A percentile compares a stretch with the other conserved stretches of the same genome.
These are phyloP conservation scores for Citeromyces nyonsensis DNA, from an alignment of 805 yeast genomes.

Conservation along the genomic window DNA sequence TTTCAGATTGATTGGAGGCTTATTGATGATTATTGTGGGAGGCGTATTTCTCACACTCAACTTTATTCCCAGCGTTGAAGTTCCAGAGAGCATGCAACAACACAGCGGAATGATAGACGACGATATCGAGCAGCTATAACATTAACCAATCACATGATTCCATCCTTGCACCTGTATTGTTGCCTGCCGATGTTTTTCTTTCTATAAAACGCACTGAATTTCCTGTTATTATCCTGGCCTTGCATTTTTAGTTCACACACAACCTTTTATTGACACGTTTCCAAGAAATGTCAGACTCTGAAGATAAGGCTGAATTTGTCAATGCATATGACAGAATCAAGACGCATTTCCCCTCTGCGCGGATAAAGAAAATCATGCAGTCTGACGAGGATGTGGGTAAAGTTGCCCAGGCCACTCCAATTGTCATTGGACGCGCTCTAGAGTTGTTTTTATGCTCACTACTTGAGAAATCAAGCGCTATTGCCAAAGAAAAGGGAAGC, in stretches of 20 bases:
- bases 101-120: slow-evolving; percentile 21
- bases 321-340: slow-evolving; percentile 34
- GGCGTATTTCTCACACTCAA: slow-evolving; percentile 44
- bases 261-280: no score
- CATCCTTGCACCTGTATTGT: neutral
- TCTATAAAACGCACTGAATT: neutral
- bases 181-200: neutral
- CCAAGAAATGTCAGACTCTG: neutral
- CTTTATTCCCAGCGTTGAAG: slow-evolving; percentile 57
- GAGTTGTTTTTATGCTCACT: slow-evolving; percentile 84
- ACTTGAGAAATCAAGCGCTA: slow-evolving; percentile 69
- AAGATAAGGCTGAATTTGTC: slow-evolving; percentile 7
- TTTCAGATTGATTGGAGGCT: slow-evolving; percentile 40
- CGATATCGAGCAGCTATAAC: slow-evolving; percentile 9
- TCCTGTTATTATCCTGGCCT: neutral
- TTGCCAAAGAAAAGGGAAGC: slow-evolving; percentile 61
- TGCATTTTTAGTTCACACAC: no score
- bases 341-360: slow-evolving; percentile 83
- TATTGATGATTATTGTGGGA: slow-evolving; percentile 47
- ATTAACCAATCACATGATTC: neutral
- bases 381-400: slow-evolving; percentile 97
- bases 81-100: slow-evolving; percentile 70
- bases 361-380: slow-evolving; percentile 94
- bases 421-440: slow-evolving; percentile 90
- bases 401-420: slow-evolving; percentile 97